Percentiles rank a stretch among this genome's conserved stretches.
These are phyloP conservation scores for Ophiostoma himal-ulmi DNA, from an alignment of 2,329 filamentous ascomycete genomes.

Conservation along the genomic window DNA sequence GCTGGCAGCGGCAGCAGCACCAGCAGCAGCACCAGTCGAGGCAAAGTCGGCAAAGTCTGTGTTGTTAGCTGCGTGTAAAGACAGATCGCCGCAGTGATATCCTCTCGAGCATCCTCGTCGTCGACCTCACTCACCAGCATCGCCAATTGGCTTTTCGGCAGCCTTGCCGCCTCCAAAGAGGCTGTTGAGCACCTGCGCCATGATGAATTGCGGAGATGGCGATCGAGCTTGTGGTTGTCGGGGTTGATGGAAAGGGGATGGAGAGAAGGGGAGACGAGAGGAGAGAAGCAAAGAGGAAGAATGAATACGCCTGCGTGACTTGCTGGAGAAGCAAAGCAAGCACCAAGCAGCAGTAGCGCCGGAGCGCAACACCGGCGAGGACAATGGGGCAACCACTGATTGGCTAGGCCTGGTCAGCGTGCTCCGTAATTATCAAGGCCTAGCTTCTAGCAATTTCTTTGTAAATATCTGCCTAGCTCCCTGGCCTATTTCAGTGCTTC, in stretches of 20 bases:
- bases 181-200: slow-evolving; percentile 60
- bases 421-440: slow-evolving; percentile 16
- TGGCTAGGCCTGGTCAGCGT: background rate
- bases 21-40: slow-evolving; percentile 57
- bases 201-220: slow-evolving; percentile 30
- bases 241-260: slow-evolving; percentile 12
- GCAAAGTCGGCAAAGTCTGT: slow-evolving; percentile 93
- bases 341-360: slow-evolving; percentile 1
- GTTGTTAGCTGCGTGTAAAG: slow-evolving; percentile 10
- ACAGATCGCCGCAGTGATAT: background rate
- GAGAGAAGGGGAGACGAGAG: background rate
- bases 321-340: background rate
- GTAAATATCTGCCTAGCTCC: background rate
- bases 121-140: slow-evolving; percentile 53
- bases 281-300: background rate
- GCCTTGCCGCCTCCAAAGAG: slow-evolving; percentile 64
- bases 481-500: background rate
- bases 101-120: background rate
- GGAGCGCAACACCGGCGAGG: background rate
- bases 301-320: background rate
- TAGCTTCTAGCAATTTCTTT: slow-evolving; percentile 20
- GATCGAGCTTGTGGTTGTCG: slow-evolving; percentile 14
- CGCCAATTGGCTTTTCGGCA: slow-evolving; percentile 46
- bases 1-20: slow-evolving; percentile 36
- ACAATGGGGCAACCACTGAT: slow-evolving; percentile 4